These are phyloP conservation scores for Melampsora americana DNA, from an alignment of 1,284 basidiomycete genomes.

Conservation along the genomic window DNA sequence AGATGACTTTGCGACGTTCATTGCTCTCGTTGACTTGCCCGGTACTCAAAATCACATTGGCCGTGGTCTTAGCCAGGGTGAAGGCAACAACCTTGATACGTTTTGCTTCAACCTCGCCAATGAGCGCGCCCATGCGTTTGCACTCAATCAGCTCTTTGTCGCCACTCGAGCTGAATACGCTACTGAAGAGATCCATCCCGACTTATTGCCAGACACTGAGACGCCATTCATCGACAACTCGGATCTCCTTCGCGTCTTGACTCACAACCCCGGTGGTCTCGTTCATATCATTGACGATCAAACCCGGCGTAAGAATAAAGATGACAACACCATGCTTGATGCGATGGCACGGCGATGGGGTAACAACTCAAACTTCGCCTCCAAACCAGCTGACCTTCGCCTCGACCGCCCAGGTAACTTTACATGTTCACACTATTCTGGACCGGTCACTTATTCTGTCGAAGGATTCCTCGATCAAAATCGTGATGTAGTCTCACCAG, in stretches of 20 bases:
- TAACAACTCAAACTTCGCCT: slow-evolving; percentile 79
- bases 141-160: slow-evolving; percentile 74
- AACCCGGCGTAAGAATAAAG: slow-evolving; percentile 80
- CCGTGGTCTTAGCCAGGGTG: slow-evolving; percentile 56
- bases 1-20: slow-evolving; percentile 84
- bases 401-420: slow-evolving; percentile 80
- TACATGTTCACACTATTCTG: slow-evolving; percentile 86
- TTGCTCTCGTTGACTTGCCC: slow-evolving; percentile 92
- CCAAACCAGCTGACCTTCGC: slow-evolving; percentile 61
- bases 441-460: slow-evolving; percentile 83
- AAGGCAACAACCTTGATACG: slow-evolving; percentile 85
- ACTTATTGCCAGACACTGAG: slow-evolving; percentile 64
- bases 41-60: slow-evolving; percentile 76
- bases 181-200: slow-evolving; percentile 72
- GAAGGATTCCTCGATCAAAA: slow-evolving; percentile 87
- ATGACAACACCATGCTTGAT: slow-evolving; percentile 87
- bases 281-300: slow-evolving; percentile 98
- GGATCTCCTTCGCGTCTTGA: slow-evolving; percentile 80
- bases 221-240: slow-evolving; percentile 81
- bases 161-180: slow-evolving; percentile 64
- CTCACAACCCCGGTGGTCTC: slow-evolving; percentile 82
- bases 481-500: slow-evolving; percentile 81
- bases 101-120: slow-evolving; percentile 95
- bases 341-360: slow-evolving; percentile 91
- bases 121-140: slow-evolving; percentile 80